Evolutionary conservation across 148 eudicot species (phyloP).

Genomic region (Vaccinium vitisidaea): DNA sequence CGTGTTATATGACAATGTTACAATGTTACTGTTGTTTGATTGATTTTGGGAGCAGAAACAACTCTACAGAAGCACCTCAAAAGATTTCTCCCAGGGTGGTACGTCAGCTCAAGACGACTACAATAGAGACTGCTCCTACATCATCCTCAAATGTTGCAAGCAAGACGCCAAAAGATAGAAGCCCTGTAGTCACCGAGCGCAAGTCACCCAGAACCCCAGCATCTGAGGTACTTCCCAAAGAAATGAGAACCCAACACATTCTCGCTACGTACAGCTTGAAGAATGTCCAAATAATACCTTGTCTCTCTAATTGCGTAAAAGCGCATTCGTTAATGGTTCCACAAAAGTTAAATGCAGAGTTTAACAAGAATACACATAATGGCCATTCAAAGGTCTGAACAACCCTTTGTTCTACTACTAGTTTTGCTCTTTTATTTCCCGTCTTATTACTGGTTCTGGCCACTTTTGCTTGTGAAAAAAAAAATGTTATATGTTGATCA

Average conservation of each 20-base stretch:
- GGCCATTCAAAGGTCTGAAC: not conserved
- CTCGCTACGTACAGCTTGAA: not conserved
- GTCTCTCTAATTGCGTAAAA: not conserved
- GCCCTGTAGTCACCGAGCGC: conserved; percentile 65
- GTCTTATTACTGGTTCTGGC: not conserved
- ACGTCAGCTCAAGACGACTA: conserved; percentile 54
- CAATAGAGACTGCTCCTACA: conserved; percentile 42
- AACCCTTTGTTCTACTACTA: not conserved
- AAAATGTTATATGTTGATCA: too few relatives aligned
- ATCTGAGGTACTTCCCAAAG: conserved; percentile 52
- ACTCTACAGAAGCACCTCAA: conserved; percentile 49
- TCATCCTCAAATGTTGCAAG: conserved; percentile 45
- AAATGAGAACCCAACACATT: conserved; percentile 2
- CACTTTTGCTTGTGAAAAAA: not conserved
- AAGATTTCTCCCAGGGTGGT: conserved; percentile 54
- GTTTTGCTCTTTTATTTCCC: not conserved
- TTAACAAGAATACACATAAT: not conserved
- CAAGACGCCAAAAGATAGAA: conserved; percentile 56
- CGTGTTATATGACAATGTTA: not conserved
- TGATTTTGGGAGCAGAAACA: conserved; percentile 42
- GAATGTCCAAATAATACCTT: not conserved
- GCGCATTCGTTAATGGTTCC: not conserved
- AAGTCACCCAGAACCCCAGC: conserved; percentile 60
- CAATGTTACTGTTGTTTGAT: not conserved
- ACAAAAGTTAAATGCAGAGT: not conserved